Evolutionary conservation across 176 grass and related monocot species (phyloP), one percentile per base, ranked within the genome.

Genomic region (Dendrocalamus sinicus): DNA sequence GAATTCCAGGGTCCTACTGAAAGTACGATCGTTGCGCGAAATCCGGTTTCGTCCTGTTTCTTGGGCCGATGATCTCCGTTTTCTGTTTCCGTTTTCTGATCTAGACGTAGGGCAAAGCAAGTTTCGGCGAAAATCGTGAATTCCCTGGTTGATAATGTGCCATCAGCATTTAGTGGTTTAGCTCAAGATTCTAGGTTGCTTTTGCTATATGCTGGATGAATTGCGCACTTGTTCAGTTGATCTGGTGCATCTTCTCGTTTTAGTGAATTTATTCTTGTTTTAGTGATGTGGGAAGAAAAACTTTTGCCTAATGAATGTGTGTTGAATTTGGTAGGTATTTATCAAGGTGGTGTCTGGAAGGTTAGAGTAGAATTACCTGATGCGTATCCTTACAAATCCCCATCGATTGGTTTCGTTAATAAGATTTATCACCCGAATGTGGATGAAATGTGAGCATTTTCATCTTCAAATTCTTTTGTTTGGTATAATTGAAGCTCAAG

Each of bases 341-440:
- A 98, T 86, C 91, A 98, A 94, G 96, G 96, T 20, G 93, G 96
- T 81, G 96, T 95, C 19, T 98, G 96, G 96, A 95, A 86, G 83
- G 86, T 95, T 88, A 98, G 96, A 87, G 96, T 98, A 74, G 93
- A 98, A 85, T 76, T 98, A 58, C 93, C 96, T 51, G 93, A 95
- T 86, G 93, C 93, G 0, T 98, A 98, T 84, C 96, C 96, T 79
- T 98, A 98, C 88, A 95, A 95, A 77, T 98, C 93, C 55, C 96
- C 96, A 0, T 98, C 93, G 8, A 94, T 98, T 70, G 93, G 96
- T 39, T 98, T 98, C 71, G 75, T 94, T 68, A 98, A 98, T 86
- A 98, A 95, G 88, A 94, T 98, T 68, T 98, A 92, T 91, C 96
- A 98, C 70, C 96, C 96, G 1, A 98, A 98, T 86, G 93, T 98